A percentile compares a stretch with the other conserved stretches of the same genome.
phyloP scores from a whole-genome alignment of 2,329 filamentous ascomycete species.

The Aspergillus pseudoterreus region DNA sequence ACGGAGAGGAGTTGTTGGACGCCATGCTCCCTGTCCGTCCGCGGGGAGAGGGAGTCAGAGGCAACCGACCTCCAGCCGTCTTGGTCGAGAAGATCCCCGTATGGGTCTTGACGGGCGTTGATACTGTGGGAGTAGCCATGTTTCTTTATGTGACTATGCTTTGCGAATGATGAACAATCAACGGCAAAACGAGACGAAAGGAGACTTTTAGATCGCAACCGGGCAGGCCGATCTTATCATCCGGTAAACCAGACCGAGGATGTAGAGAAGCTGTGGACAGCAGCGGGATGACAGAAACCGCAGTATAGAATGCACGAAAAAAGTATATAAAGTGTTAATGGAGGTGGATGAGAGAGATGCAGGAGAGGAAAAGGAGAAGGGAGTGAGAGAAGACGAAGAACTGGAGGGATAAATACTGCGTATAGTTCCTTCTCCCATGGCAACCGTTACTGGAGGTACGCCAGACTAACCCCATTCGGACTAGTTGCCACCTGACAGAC shows the following conservation, averaged over 20 bases:
- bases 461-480: conserved; percentile 34
- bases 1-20: conserved; percentile 66
- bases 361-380: conserved; percentile 19
- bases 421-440: conserved; percentile 33
- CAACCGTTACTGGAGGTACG: conserved; percentile 40
- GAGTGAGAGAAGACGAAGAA: conserved; percentile 20
- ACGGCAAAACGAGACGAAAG: background rate
- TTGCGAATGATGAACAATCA: background rate
- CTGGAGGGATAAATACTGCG: conserved; percentile 37
- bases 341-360: conserved; percentile 13
- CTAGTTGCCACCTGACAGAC: conserved; percentile 44
- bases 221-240: background rate
- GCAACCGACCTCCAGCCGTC: conserved; percentile 91
- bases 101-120: conserved; percentile 93
- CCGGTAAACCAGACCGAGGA: conserved; percentile 9
- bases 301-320: conserved; percentile 31
- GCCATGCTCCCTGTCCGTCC: conserved; percentile 51
- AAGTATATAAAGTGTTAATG: conserved; percentile 17
- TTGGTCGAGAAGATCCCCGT: conserved; percentile 86
- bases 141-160: conserved; percentile 26
- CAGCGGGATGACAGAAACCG: conserved; percentile 16
- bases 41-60: conserved; percentile 86
- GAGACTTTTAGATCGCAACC: background rate
- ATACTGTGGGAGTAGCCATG: conserved; percentile 82
- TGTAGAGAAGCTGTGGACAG: conserved; percentile 7